Evolutionary conservation across 2,329 filamentous ascomycete genomes (phyloP), one percentile per base, ranked within the genome.

Genomic region (Microsporum audouinii): DNA sequence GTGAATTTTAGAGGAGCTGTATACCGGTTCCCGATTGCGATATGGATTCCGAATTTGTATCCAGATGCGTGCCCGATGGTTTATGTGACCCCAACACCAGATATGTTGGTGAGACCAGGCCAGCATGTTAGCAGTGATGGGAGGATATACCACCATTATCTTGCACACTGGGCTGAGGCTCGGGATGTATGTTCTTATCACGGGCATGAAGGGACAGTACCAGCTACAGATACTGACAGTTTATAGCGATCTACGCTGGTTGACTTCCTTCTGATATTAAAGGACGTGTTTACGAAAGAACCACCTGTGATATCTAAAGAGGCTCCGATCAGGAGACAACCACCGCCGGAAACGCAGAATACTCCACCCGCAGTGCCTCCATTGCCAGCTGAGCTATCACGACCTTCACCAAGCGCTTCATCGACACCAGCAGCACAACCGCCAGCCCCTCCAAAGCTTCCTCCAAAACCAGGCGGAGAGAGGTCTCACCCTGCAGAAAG

Each of bases 71-170:
- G 90, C 0, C 94, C 94, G 0, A 82, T 97, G 55, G 84, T 88
- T 62, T 97, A 96, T 73, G 89, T 97, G 47, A 91, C 86, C 5
- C 91, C 94, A 2, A 89, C 88, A 3, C 87, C 89, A 66, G 88
- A 85, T 65, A 97, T 99, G 90, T 77, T 88, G 66, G 87, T 99
- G 47, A 83, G 92, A 23, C 90, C 91, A 0, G 94, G 94, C 0
- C 94, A 99, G 71, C 91, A 99, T 78, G 91, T 99, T 63, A 91
- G 94, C 70, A 86, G 89, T 3, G 92, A 97, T 69, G 94, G 94
- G 31, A 87, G 89, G 71, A 84, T 97, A 65, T 99, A 97, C 72
- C 94, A 99, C 72, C 94, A 94, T 41, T 99, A 97, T 72, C 78
- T 99, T 55, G 89, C 90, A 36, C 86, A 90, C 64, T 99, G 94